These are phyloP conservation scores for Neurospora sp. DNA, from an alignment of 495 filamentous ascomycete species.

Conservation along the genomic window DNA sequence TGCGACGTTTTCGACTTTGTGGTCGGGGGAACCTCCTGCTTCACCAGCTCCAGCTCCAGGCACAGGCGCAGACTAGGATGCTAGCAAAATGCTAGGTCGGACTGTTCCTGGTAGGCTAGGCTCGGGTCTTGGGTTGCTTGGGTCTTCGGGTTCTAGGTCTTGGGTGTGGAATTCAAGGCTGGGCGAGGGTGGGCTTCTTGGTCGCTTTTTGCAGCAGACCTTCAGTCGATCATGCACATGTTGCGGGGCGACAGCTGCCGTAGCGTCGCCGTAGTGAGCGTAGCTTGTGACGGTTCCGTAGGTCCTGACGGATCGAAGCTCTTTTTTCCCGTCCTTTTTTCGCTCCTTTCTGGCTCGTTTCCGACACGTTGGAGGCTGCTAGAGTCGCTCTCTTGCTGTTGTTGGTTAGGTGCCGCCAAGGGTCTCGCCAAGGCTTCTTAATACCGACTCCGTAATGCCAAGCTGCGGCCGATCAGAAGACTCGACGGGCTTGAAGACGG, in stretches of 20 bases:
- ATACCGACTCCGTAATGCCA: not conserved
- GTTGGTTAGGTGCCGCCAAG: not conserved
- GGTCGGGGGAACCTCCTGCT: not conserved
- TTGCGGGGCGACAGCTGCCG: not conserved
- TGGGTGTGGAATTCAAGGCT: not conserved
- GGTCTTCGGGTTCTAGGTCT: not conserved
- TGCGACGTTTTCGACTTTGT: not conserved
- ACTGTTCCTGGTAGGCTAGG: not conserved
- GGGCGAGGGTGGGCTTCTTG: not conserved
- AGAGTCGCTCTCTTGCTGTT: not conserved
- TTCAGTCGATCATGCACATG: not conserved
- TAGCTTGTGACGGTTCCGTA: not conserved
- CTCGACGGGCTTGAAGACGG: not conserved
- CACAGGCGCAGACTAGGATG: not conserved
- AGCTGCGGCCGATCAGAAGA: not conserved
- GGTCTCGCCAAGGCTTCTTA: not conserved
- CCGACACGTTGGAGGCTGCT: not conserved
- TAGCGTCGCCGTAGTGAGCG: not conserved
- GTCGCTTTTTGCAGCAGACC: not conserved
- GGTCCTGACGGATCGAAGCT: not conserved
- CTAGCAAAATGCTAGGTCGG: not conserved
- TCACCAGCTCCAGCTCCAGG: not conserved
- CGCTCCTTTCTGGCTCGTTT: not conserved
- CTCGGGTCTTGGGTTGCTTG: not conserved
- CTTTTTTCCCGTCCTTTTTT: not conserved